phyloP scores from a whole-genome alignment of 805 yeast genomes.

The Wickerhamiella azymoides region DNA sequence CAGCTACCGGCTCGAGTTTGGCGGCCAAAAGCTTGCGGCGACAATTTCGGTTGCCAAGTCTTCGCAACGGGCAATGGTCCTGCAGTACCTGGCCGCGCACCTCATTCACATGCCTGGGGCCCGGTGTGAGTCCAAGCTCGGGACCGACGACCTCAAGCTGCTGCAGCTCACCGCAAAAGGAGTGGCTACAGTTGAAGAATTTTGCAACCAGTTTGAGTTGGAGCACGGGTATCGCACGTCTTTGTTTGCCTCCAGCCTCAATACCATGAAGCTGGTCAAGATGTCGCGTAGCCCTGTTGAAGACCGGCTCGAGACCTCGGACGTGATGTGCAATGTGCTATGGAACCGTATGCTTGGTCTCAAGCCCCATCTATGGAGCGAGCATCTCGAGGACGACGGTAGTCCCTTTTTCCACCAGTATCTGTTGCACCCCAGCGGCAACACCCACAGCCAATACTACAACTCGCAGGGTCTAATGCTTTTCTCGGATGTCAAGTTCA shows the following conservation, averaged over 20 bases:
- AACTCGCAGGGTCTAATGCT: constrained; percentile 56
- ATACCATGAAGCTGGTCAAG: constrained; percentile 54
- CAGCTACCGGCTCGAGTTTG: not conserved
- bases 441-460: constrained; percentile 67
- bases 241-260: constrained; percentile 37
- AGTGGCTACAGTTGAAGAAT: constrained; percentile 49
- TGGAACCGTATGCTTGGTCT: constrained; percentile 53
- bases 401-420: constrained; percentile 57
- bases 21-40: not conserved
- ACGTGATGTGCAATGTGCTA: constrained; percentile 46
- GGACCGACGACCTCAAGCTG: not conserved
- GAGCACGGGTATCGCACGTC: constrained; percentile 26
- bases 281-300: constrained; percentile 51
- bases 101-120: constrained; percentile 1
- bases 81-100: not conserved
- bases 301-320: constrained; percentile 46
- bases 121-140: not conserved
- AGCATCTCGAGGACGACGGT: not conserved
- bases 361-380: constrained; percentile 26
- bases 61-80: not conserved
- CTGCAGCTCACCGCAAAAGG: constrained; percentile 92
- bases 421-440: constrained; percentile 82
- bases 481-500: constrained; percentile 31
- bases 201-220: constrained; percentile 44
- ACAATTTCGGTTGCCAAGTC: not conserved